Conservation (phyloP, 495 filamentous ascomycete species). For the Annulohypoxylon bovei region DNA sequence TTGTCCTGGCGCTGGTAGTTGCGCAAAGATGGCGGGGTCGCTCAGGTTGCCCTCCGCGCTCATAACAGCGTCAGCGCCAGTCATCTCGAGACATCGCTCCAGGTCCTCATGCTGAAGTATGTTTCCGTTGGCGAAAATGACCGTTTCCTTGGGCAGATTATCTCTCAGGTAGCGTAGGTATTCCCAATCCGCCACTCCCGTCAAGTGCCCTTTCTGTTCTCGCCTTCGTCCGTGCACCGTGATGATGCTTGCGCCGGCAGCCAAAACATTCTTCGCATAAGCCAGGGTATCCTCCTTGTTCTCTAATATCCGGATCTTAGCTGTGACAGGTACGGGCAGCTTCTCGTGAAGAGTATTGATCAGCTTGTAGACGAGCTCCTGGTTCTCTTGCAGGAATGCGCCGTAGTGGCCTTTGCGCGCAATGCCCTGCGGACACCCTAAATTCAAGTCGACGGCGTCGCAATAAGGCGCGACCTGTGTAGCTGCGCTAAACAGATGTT, state of each 20-base stretch:
- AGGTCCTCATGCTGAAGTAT: conserved; percentile 85
- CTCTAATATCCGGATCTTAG: conserved; percentile 93
- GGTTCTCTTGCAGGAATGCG: conserved; percentile 93
- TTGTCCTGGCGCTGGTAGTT: conserved; percentile 67
- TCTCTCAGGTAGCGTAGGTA: conserved; percentile 84
- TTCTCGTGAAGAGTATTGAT: conserved; percentile 78
- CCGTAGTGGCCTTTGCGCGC: conserved; percentile 91
- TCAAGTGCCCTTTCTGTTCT: conserved; percentile 96
- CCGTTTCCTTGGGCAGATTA: conserved; percentile 83
- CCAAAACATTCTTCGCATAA: conserved; percentile 89
- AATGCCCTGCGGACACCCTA: conserved; percentile 98
- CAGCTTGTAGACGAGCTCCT: conserved; percentile 78
- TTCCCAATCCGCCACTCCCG: conserved; percentile 91
- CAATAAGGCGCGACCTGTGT: conserved; percentile 80
- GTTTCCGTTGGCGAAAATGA: conserved; percentile 97
- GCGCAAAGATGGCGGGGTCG: conserved; percentile 86
- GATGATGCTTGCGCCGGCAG: conserved; percentile 89
- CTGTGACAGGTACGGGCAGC: conserved; percentile 86
- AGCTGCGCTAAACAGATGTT: conserved; percentile 79
- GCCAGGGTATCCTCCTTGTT: conserved; percentile 84
- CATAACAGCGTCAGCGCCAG: conserved; percentile 94
- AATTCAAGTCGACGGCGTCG: conserved; percentile 95
- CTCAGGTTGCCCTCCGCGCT: conserved; percentile 92
- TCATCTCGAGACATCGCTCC: conserved; percentile 79
- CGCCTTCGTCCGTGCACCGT: conserved; percentile 89